Evolutionary conservation across 129 eudicot genomes (phyloP).

Genomic region (Gnaphalium uliginosum): DNA sequence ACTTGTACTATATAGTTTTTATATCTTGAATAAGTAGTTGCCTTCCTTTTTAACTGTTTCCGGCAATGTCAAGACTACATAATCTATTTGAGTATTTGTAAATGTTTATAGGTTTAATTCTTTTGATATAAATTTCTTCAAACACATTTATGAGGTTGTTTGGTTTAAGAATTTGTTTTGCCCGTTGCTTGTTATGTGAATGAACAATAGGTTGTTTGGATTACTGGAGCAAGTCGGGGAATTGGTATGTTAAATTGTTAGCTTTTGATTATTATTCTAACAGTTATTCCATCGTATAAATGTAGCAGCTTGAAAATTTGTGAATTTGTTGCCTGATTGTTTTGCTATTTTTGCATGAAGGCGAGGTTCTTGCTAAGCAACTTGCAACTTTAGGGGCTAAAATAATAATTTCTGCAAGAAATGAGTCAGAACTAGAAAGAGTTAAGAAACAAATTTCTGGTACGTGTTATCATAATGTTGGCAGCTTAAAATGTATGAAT

Average conservation of each 20-base stretch:
- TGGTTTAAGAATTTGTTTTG: not conserved
- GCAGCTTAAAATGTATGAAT: not conserved
- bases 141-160: not conserved
- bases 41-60: not conserved
- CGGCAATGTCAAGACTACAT: not conserved
- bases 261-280: constrained; percentile 3
- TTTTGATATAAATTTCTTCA: not conserved
- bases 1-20: not conserved
- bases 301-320: not conserved
- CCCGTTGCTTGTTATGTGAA: constrained; percentile 3
- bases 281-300: not conserved
- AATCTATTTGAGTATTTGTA: not conserved
- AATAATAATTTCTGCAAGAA: constrained; percentile 89
- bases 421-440: constrained; percentile 73
- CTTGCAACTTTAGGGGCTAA: constrained; percentile 90
- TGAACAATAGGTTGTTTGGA: constrained; percentile 77
- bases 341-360: constrained; percentile 38
- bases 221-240: constrained; percentile 98
- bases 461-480: constrained; percentile 25
- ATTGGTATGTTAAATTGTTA: constrained; percentile 56
- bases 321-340: constrained; percentile 11
- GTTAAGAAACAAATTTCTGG: constrained; percentile 78
- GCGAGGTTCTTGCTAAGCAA: constrained; percentile 86
- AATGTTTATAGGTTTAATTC: not conserved
- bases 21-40: no score